Evolutionary conservation across 2,329 filamentous ascomycete genomes (phyloP).

Genomic region (Xylariaceae sp.): DNA sequence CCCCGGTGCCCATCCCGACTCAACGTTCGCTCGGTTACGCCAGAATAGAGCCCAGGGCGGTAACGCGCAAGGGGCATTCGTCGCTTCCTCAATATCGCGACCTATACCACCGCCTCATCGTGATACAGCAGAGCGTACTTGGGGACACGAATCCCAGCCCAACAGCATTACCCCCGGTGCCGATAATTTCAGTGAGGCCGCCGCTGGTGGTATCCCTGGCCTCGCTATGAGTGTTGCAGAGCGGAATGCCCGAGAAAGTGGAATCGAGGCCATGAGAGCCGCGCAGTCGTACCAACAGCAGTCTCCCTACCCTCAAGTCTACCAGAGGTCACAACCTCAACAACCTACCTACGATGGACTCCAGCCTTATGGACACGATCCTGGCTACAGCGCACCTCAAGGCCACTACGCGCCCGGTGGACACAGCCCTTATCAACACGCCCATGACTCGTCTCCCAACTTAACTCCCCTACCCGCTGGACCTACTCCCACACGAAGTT

Average conservation of each 20-base stretch:
- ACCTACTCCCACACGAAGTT: conserved; percentile 57
- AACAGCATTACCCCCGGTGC: conserved; percentile 64
- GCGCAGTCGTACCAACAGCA: conserved; percentile 37
- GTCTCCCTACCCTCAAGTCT: conserved; percentile 29
- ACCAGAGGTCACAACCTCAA: conserved; percentile 29
- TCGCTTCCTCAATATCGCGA: conserved; percentile 33
- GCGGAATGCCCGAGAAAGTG: conserved; percentile 68
- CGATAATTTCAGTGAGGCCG: conserved; percentile 70
- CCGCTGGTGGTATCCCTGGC: conserved; percentile 71
- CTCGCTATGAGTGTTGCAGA: conserved; percentile 72
- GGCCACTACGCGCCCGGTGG: conserved; percentile 27
- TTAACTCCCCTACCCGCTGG: conserved; percentile 48
- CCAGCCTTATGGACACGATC: conserved; percentile 32
- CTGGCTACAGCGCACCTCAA: conserved; percentile 33
- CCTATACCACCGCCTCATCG: conserved; percentile 41
- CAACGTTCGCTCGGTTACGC: conserved; percentile 45
- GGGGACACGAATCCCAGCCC: conserved; percentile 38
- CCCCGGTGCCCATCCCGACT: conserved; percentile 47
- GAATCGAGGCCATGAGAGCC: conserved; percentile 64
- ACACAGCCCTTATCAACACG: conserved; percentile 40
- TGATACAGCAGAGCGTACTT: conserved; percentile 29
- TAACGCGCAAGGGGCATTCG: conserved; percentile 23
- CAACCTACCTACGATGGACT: conserved; percentile 30
- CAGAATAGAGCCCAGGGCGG: conserved; percentile 45
- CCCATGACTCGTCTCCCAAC: conserved; percentile 50